Percentiles rank a stretch among this genome's conserved stretches.
Conservation (phyloP, 2,329 filamentous ascomycete genomes). For the Hymenoscyphus salicellus region DNA sequence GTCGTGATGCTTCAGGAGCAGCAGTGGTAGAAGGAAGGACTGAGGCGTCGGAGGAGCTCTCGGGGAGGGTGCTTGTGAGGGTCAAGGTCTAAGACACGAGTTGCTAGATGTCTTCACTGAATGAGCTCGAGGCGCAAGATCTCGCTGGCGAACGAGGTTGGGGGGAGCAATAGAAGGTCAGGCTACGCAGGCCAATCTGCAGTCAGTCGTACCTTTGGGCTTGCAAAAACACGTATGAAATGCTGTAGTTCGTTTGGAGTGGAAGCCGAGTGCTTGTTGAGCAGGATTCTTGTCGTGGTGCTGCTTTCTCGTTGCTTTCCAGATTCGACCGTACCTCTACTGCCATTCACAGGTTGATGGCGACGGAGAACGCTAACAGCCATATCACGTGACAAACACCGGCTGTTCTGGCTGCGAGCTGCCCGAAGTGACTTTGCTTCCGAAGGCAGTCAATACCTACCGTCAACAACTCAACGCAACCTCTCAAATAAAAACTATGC, state of each 20-base stretch:
- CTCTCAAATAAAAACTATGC: too few relatives aligned
- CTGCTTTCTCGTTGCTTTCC: conserved; percentile 14
- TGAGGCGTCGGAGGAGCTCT: not conserved
- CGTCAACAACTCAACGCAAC: too few relatives aligned
- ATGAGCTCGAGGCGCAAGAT: conserved; percentile 13
- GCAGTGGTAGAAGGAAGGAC: not conserved
- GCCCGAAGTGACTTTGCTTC: too few relatives aligned
- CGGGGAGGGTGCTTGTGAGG: not conserved
- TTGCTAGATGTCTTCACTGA: not conserved
- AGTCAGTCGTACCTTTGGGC: conserved; percentile 12
- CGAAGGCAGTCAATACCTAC: too few relatives aligned
- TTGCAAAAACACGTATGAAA: conserved; percentile 1
- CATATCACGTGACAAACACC: too few relatives aligned
- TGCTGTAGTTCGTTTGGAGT: not conserved
- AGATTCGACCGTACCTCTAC: not conserved
- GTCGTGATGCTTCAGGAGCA: too few relatives aligned
- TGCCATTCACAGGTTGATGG: too few relatives aligned
- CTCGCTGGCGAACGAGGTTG: not conserved
- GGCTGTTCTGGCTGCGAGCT: too few relatives aligned
- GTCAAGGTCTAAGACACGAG: not conserved
- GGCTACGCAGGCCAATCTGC: conserved; percentile 1
- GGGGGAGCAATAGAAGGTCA: not conserved
- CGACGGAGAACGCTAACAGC: too few relatives aligned
- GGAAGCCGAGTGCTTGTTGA: conserved; percentile 9
- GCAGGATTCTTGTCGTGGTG: conserved; percentile 24